Percentiles rank a stretch among this genome's conserved stretches.
Conservation (phyloP, 371 early-diverging fungal genomes). For the Mucor mucedo region DNA sequence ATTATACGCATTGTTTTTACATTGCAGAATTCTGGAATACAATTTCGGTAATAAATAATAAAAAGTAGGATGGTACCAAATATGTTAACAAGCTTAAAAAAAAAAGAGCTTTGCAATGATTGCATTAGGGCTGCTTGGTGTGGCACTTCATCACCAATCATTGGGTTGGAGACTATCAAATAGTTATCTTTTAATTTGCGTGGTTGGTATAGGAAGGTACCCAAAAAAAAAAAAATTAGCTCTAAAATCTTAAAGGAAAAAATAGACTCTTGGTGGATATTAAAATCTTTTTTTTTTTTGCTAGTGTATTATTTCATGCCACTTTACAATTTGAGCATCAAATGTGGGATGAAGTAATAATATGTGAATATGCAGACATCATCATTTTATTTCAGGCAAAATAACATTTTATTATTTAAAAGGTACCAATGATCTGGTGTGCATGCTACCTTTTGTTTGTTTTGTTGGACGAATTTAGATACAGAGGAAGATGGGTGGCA, state of each 20-base stretch:
- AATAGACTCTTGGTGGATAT: neutral
- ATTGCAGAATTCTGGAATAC: conserved; percentile 53
- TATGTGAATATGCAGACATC: too few relatives aligned
- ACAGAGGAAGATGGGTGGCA: conserved; percentile 17
- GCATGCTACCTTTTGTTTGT: conserved; percentile 48
- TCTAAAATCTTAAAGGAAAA: neutral
- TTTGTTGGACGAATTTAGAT: conserved; percentile 39
- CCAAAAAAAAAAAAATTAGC: neutral
- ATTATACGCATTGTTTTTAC: conserved; percentile 38
- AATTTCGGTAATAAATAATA: conserved; percentile 35
- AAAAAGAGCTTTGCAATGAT: conserved; percentile 46
- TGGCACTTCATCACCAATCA: conserved; percentile 37
- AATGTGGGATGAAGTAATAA: conserved; percentile 54
- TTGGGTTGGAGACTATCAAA: conserved; percentile 42
- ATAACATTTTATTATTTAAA: conserved; percentile 6
- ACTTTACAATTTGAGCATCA: conserved; percentile 29
- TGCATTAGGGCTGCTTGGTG: conserved; percentile 37
- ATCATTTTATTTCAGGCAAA: too few relatives aligned
- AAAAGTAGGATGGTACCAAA: neutral
- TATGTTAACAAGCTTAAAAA: conserved; percentile 17
- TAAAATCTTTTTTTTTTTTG: neutral
- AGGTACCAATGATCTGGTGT: conserved; percentile 47
- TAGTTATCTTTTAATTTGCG: conserved; percentile 46
- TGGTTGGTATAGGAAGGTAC: conserved; percentile 54
- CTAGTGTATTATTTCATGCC: conserved; percentile 18